Base-by-base conservation (phyloP, 345 rosid species). In the Ceriops tagal region DNA sequence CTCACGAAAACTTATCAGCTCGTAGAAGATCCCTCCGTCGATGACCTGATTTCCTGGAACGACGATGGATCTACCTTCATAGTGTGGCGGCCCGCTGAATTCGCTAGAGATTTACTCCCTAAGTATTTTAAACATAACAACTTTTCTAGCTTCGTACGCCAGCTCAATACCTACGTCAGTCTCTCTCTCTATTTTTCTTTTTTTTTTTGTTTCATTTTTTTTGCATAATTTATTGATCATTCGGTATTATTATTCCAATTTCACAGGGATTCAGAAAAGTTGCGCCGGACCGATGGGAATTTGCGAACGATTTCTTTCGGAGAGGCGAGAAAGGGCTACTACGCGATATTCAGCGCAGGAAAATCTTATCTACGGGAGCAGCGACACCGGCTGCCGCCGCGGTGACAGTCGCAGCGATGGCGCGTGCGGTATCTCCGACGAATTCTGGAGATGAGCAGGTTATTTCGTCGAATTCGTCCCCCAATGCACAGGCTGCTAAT, bases 201-300 rank as follows among this genome's bases (percentile, higher is more conserved):
- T 0, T 21, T 1, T 52, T 15, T 58, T 31, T 27, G 15, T 27
- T 1, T 1, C 34, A 8, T 10, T 53, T 18, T 22, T 22, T 52
- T 30, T 5, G 35, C 10, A n/a, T n/a, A 43, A 13, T 13, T 43
- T 13, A 53, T 66, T 28, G 39, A 22, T 34, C 16, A 8, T 43
- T 43, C 3, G 16, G 5, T 13, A 3, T 43, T 43, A 3, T 43
- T 43, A 2, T 43, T 43, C 1, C 5, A 11, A 43, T 73, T 6
- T 26, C 19, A 43, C 16, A 93, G 98, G 96, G 98, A 70, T 93
- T 91, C 46, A 85, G 86, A 39, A 93, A 93, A 74, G 82, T 91
- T 5, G 91, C 87, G 2, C 93, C 98, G 52, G 98, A 93, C 72
- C 91, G 96, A 4, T 93, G 98, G 98, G 98, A 93, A 81, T 93